phyloP scores from a whole-genome alignment of 106 monocot species.

The Chionographis japonica region DNA sequence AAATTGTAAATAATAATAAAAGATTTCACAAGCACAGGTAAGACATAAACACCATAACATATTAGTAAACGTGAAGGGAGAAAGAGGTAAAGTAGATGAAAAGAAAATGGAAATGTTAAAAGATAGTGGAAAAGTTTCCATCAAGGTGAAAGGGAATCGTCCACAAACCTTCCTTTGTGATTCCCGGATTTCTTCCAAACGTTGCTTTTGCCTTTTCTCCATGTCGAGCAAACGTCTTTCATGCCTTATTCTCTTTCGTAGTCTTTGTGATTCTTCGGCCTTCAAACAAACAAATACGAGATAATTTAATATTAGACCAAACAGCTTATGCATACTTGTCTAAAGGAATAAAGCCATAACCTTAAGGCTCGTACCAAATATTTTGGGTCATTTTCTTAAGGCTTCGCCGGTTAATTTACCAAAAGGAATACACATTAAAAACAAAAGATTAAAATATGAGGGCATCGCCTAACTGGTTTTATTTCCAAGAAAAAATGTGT shows the following conservation, averaged over 20 bases:
- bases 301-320: no score
- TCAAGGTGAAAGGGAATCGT: not conserved
- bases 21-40: not conserved
- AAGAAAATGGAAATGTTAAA: not conserved
- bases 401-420: no score
- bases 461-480: no score
- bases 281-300: slow-evolving; percentile 12
- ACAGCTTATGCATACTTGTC: no score
- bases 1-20: no score
- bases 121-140: not conserved
- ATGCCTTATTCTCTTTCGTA: slow-evolving; percentile 60
- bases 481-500: no score
- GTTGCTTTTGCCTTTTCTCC: slow-evolving; percentile 87
- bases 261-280: slow-evolving; percentile 78
- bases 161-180: slow-evolving; percentile 72
- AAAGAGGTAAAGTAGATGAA: not conserved
- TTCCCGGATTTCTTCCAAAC: slow-evolving; percentile 83
- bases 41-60: no score
- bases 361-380: no score
- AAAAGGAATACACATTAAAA: no score
- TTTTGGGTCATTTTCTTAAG: no score
- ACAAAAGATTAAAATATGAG: no score
- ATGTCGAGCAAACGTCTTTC: slow-evolving; percentile 72
- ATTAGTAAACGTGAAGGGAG: not conserved
- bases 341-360: no score